Evolutionary conservation across 2,329 filamentous ascomycete genomes (phyloP).

Genomic region (Epichloe brachyelytri): DNA sequence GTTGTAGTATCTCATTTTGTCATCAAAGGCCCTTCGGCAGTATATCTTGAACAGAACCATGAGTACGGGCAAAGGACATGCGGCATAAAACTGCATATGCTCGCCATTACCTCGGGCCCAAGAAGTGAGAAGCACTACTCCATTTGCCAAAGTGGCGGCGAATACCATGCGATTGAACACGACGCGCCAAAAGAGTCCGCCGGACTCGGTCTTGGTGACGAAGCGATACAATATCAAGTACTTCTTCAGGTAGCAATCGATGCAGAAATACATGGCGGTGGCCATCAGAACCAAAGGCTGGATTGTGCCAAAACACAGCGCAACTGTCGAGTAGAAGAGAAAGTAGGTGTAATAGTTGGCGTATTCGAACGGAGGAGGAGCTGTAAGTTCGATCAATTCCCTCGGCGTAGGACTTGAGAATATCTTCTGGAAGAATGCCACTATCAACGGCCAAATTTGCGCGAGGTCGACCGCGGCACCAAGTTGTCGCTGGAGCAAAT

Average conservation of each 20-base stretch:
- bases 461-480: conserved; percentile 90
- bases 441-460: conserved; percentile 73
- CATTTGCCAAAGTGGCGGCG: conserved; percentile 62
- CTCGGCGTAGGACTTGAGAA: conserved; percentile 81
- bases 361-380: conserved; percentile 86
- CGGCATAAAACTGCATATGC: conserved; percentile 49
- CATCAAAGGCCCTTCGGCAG: conserved; percentile 64
- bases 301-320: conserved; percentile 69
- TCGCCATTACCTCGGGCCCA: conserved; percentile 53
- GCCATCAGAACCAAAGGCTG: conserved; percentile 82
- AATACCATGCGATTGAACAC: conserved; percentile 90
- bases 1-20: conserved; percentile 68
- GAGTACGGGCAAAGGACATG: conserved; percentile 65
- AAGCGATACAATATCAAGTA: conserved; percentile 92
- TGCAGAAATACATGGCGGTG: conserved; percentile 74
- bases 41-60: conserved; percentile 78
- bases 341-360: conserved; percentile 98
- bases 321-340: conserved; percentile 83
- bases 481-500: conserved; percentile 82
- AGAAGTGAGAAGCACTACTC: conserved; percentile 64
- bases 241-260: conserved; percentile 88
- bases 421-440: conserved; percentile 72
- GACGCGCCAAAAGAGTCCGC: conserved; percentile 82
- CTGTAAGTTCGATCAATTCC: conserved; percentile 83
- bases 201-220: conserved; percentile 91